Percentiles rank a stretch among this genome's conserved stretches.
These are phyloP conservation scores for Scheffersomyces segobiensis DNA, from an alignment of 1,139 yeast species.

Conservation along the genomic window DNA sequence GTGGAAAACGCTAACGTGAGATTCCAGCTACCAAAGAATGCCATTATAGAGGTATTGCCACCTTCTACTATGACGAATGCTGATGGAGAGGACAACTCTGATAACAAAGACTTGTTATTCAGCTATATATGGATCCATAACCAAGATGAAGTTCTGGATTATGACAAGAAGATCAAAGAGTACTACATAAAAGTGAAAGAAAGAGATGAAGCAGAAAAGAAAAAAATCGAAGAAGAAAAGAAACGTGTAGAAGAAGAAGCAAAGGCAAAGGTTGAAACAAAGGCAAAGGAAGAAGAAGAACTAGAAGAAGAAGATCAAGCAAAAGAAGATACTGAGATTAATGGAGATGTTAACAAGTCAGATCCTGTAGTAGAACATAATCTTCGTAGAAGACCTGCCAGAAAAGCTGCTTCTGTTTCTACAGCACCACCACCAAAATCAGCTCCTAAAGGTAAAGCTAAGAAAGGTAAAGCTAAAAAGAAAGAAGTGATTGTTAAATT, in stretches of 20 bases:
- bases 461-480: conserved; percentile 24
- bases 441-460: conserved; percentile 20
- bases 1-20: conserved; percentile 77
- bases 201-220: conserved; percentile 21
- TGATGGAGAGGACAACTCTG: conserved; percentile 28
- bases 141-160: conserved; percentile 47
- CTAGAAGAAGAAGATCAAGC: conserved; percentile 15
- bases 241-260: conserved; percentile 27
- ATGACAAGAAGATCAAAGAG: conserved; percentile 38
- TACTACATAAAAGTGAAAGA: conserved; percentile 18
- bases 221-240: conserved; percentile 21
- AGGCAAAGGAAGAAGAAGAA: conserved; percentile 19
- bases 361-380: conserved; percentile 3
- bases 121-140: conserved; percentile 67
- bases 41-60: conserved; percentile 64
- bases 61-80: conserved; percentile 19
- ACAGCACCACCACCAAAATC: conserved; percentile 17
- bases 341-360: conserved; percentile 1
- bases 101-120: conserved; percentile 52
- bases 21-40: conserved; percentile 70
- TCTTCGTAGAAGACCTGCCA: conserved; percentile 3
- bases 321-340: conserved; percentile 10
- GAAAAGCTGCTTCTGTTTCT: conserved; percentile 4
- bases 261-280: conserved; percentile 19
- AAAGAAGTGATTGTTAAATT: conserved; percentile 16